Evolutionary conservation across 2,329 filamentous ascomycete species (phyloP).

Genomic region (Cercospora sojina): DNA sequence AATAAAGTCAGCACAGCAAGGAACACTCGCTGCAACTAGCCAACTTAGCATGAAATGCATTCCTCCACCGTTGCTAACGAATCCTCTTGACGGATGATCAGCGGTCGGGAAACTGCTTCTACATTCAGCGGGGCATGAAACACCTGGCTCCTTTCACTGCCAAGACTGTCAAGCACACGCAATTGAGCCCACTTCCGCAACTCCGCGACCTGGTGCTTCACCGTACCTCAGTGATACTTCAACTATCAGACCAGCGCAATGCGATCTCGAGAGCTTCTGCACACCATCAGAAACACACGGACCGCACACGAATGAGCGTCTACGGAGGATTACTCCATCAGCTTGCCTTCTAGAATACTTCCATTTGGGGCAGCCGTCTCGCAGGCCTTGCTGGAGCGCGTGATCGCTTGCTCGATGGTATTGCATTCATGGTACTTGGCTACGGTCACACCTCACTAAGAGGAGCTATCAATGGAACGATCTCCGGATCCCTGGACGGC

Average conservation of each 20-base stretch:
- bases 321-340: background rate
- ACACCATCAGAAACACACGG: background rate
- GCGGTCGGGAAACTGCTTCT: background rate
- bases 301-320: background rate
- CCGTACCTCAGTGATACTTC: background rate
- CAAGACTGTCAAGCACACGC: background rate
- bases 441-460: conserved; percentile 2
- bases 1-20: background rate
- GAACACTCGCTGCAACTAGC: background rate
- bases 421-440: conserved; percentile 6
- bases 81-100: background rate
- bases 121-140: conserved; percentile 1
- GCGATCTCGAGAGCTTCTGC: background rate
- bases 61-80: background rate
- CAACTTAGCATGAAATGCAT: background rate
- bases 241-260: background rate
- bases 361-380: background rate
- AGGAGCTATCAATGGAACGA: conserved; percentile 2
- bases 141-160: background rate
- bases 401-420: conserved; percentile 3
- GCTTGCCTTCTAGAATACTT: conserved; percentile 1
- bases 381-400: background rate
- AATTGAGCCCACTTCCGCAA: background rate
- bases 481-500: conserved; percentile 2
- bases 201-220: background rate